Percentiles rank a stretch among this genome's conserved stretches.
Conservation (phyloP, 2,329 filamentous ascomycete genomes). For the Aspergillus tanneri region DNA sequence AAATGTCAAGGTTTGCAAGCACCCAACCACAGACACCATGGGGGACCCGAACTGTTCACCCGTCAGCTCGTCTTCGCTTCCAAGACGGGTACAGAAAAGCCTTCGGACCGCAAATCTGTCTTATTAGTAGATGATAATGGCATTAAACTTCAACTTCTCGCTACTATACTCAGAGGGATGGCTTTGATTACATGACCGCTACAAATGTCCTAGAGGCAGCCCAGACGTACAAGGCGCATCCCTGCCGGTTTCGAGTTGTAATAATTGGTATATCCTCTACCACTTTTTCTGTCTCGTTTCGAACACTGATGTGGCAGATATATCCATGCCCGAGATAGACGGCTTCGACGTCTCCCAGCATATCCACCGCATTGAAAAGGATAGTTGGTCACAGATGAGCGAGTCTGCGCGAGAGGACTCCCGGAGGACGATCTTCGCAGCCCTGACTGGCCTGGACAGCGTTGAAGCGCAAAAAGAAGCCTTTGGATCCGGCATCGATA, state of each 20-base stretch:
- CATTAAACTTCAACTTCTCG: conserved; percentile 30
- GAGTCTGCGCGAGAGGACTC: conserved; percentile 1
- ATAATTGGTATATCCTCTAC: conserved; percentile 23
- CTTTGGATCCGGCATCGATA: conserved; percentile 31
- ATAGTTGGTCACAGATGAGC: conserved; percentile 13
- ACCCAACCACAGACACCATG: conserved; percentile 22
- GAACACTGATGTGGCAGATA: conserved; percentile 29
- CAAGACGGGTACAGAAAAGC: conserved; percentile 17
- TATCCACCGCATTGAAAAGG: conserved; percentile 28
- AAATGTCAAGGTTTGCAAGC: conserved; percentile 25
- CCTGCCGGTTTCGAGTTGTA: conserved; percentile 22
- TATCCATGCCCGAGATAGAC: conserved; percentile 39
- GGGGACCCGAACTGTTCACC: background rate
- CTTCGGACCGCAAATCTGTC: background rate
- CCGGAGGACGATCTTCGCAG: conserved; percentile 23
- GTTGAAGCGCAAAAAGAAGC: conserved; percentile 33
- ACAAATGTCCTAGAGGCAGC: conserved; percentile 37
- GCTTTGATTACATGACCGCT: conserved; percentile 31
- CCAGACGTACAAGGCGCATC: conserved; percentile 11
- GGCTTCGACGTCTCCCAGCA: conserved; percentile 10
- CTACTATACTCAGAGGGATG: conserved; percentile 19
- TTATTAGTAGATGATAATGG: conserved; percentile 42
- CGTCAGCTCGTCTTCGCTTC: conserved; percentile 25
- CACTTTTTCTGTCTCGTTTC: conserved; percentile 12
- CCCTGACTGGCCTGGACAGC: conserved; percentile 34